Evolutionary conservation across 2,329 filamentous ascomycete species (phyloP).

Genomic region (Chrysoporthe austroafricana): DNA sequence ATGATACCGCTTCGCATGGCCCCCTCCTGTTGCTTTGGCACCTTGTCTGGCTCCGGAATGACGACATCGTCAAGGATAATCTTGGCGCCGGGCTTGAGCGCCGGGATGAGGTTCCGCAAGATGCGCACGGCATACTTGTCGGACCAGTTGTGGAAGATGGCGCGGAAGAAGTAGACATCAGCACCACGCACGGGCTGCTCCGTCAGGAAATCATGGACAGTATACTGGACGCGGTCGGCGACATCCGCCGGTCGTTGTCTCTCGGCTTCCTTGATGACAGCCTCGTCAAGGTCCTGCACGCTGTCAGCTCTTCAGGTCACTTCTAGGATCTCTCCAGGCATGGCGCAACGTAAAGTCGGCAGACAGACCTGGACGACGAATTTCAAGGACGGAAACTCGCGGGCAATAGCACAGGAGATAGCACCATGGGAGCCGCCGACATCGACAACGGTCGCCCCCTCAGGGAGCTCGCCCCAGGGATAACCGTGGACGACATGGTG

Average conservation of each 20-base stretch:
- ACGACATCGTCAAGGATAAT: conserved; percentile 36
- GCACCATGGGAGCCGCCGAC: conserved; percentile 16
- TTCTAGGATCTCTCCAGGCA: conserved; percentile 19
- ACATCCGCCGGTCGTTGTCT: conserved; percentile 5
- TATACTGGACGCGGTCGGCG: conserved; percentile 14
- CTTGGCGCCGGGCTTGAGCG: conserved; percentile 35
- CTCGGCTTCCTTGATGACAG: conserved; percentile 9
- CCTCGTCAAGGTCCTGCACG: conserved; percentile 26
- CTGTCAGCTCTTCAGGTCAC: conserved; percentile 28
- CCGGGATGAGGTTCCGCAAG: conserved; percentile 37
- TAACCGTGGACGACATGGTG: conserved; percentile 9
- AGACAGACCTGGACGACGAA: conserved; percentile 20
- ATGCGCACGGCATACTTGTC: conserved; percentile 41
- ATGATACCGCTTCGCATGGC: conserved; percentile 1
- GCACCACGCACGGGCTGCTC: conserved; percentile 6
- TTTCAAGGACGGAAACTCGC: conserved; percentile 6
- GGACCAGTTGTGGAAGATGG: conserved; percentile 41
- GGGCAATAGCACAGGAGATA: conserved; percentile 16
- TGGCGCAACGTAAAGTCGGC: background rate
- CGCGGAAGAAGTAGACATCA: conserved; percentile 36
- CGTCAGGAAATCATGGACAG: conserved; percentile 17
- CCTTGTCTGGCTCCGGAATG: conserved; percentile 32
- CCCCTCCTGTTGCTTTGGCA: background rate
- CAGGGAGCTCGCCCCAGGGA: conserved; percentile 9
- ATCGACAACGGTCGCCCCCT: conserved; percentile 13